Evolutionary conservation across 2,329 filamentous ascomycete genomes (phyloP), one percentile per base, ranked within the genome.

Genomic region (Cordyceps tenuipes): DNA sequence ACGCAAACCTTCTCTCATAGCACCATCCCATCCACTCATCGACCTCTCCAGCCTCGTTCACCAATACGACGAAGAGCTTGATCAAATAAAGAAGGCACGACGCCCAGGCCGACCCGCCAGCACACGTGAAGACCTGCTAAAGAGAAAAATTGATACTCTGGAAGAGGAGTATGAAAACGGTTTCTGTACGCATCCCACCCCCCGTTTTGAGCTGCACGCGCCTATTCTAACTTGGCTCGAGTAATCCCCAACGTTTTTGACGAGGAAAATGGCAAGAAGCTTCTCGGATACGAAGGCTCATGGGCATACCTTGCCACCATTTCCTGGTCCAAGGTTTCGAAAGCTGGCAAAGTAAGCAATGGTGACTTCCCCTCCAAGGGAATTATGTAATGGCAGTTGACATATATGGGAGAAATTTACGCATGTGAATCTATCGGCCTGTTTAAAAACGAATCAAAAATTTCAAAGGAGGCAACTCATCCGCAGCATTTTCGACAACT

Each of bases 151-250:
- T 59, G 80, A 82, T 15, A 76, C 76, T 1, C 88, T 97, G 64
- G 80, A 87, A 68, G 88, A 88, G 66, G 94, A 99, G 76, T 90
- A 89, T 65, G 82, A 87, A 64, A 85, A 85, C 57, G 94, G 94
- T 0, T 95, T 96, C 69, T 88, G 89, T 90, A 65, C 66, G 83
- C 76, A 29, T 6, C 10, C 4, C 4, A 23, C 19, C 36, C 41
- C 19, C 23, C 3, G 3, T 50, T 50, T 31, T 17, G 29, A 34
- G 1, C 15, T 43, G n/a, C 21, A 3, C 17, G 3, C 23, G 19
- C 6, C 21, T 31, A 3, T n/a, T 23, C 47, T 26, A 51, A 59
- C 12, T n/a, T 47, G 5, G 19, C 21, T 57, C 63, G 59, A 87
- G 84, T 84, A 62, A 73, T 95, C 46, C 92, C 93, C 0, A 89